Evolutionary conservation across 352 stramenopile species (phyloP).

Genomic region (Phytophthora fragariae): DNA sequence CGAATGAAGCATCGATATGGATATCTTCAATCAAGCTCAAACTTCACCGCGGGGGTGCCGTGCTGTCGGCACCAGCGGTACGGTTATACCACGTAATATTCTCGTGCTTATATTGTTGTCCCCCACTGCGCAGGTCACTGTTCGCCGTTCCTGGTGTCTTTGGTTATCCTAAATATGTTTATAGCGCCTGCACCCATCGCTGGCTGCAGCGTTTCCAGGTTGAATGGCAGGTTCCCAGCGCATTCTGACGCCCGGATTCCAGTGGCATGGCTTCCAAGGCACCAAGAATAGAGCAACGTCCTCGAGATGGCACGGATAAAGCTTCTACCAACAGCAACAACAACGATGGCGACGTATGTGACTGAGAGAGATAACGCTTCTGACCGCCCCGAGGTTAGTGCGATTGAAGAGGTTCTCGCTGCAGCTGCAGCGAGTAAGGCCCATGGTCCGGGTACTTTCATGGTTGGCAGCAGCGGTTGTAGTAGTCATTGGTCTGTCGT

Average conservation of each 20-base stretch:
- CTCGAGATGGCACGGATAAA: constrained; percentile 1
- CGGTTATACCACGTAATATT: not conserved
- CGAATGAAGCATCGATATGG: constrained; percentile 20
- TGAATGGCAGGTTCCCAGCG: constrained; percentile 1
- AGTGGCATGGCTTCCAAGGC: not conserved
- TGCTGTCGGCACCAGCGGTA: constrained; percentile 1
- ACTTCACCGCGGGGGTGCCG: constrained; percentile 5
- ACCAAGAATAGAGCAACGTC: constrained; percentile 29
- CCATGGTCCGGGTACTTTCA: constrained; percentile 24
- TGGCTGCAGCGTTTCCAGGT: constrained; percentile 10
- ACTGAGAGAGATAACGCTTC: constrained; percentile 20
- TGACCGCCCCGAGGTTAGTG: constrained; percentile 7
- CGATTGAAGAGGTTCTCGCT: not conserved
- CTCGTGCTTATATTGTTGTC: constrained; percentile 2
- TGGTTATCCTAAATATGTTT: constrained; percentile 8
- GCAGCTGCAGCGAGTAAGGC: not conserved
- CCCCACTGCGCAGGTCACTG: not conserved
- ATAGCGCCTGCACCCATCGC: not conserved
- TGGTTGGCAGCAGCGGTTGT: constrained; percentile 21
- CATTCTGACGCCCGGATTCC: constrained; percentile 8
- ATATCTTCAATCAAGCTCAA: constrained; percentile 28
- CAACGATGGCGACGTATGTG: constrained; percentile 1
- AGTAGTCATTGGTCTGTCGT: constrained; percentile 10
- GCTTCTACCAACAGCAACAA: not conserved
- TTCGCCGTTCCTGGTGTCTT: not conserved